A percentile compares a stretch with the other conserved stretches of the same genome.
phyloP scores from a whole-genome alignment of 2,329 filamentous ascomycete species.

The Thermothelomyces thermophilus region DNA sequence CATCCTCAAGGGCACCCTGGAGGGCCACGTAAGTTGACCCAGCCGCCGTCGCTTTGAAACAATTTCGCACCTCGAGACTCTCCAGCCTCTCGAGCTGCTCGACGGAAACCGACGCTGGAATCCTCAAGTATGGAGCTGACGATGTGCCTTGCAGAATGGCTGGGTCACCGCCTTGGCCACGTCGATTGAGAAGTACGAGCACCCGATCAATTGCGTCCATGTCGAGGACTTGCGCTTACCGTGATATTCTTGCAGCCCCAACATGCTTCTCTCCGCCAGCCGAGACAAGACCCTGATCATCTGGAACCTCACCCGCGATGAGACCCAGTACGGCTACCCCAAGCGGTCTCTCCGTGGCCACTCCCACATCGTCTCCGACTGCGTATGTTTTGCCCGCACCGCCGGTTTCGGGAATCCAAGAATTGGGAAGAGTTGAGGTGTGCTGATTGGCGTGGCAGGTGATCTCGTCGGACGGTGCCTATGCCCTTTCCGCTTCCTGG shows the following conservation, averaged over 20 bases:
- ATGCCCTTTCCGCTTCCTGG: conserved; percentile 97
- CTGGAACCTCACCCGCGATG: conserved; percentile 99
- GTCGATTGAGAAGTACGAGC: conserved; percentile 91
- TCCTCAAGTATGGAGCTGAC: conserved; percentile 24
- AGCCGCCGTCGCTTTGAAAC: conserved; percentile 19
- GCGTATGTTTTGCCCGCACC: conserved; percentile 59
- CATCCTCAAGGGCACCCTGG: conserved; percentile 93
- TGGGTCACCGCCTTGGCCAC: conserved; percentile 99
- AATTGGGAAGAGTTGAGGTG: conserved; percentile 19
- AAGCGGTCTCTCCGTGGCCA: conserved; percentile 98
- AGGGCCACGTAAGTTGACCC: conserved; percentile 72
- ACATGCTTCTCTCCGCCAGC: conserved; percentile 97
- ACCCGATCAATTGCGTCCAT: conserved; percentile 14
- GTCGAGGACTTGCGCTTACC: conserved; percentile 25
- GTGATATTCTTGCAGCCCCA: conserved; percentile 58
- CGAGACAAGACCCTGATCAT: conserved; percentile 99
- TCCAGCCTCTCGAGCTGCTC: background rate
- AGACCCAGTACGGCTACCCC: conserved; percentile 96
- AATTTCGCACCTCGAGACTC: conserved; percentile 10
- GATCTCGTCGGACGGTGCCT: conserved; percentile 98
- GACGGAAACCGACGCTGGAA: background rate
- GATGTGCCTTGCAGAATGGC: conserved; percentile 57
- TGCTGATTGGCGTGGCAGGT: conserved; percentile 56
- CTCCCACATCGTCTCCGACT: conserved; percentile 99
- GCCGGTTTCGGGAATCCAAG: conserved; percentile 6